Evolutionary conservation across 2,329 filamentous ascomycete genomes (phyloP), one percentile per base, ranked within the genome.

Genomic region (Hypoxylon sp.): DNA sequence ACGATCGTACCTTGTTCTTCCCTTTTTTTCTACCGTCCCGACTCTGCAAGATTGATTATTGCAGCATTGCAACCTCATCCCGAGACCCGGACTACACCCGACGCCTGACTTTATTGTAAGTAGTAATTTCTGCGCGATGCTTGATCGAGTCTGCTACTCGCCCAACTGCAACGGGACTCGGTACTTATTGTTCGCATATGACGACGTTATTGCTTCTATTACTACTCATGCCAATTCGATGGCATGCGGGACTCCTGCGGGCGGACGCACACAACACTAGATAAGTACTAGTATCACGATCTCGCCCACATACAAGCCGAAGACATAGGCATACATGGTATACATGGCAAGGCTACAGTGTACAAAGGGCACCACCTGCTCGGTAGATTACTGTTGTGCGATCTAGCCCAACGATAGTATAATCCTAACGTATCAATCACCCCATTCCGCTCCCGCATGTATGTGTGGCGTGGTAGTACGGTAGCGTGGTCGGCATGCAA

Each of bases 401-500:
- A 53, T 63, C 63, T 66, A 38, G 45, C 32, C 59, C 62, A 23
- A 52, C 34, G 25, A 49, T 32, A 38, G 46, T 50, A 60, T 60
- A 36, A 62, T 52, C 30, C 38, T 63, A 48, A 43, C 52, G 45
- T 65, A 61, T 55, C 45, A 49, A 68, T 68, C 63, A 65, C 57
- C 67, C 63, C 63, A 67, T 67, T 53, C 41, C 63, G 43, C 34
- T 32, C 59, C 49, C 19, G 17, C 52, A 56, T 23, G 21, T 50
- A 23, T 43, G 50, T 67, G 48, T 69, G 63, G 63, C 60, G 63
- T 62, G 60, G 63, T 60, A 63, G 38, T 60, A 58, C 34, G 19
- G 60, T 60, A 70, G 64, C 64, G 49, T 64, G 64, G 64, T 63
- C 58, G 57, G 57, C 57, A 70, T 70, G 67, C 67, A 70, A 57